Conservation (phyloP, 2,329 filamentous ascomycete species). For the Aspergillus fumigatiaffinis region DNA sequence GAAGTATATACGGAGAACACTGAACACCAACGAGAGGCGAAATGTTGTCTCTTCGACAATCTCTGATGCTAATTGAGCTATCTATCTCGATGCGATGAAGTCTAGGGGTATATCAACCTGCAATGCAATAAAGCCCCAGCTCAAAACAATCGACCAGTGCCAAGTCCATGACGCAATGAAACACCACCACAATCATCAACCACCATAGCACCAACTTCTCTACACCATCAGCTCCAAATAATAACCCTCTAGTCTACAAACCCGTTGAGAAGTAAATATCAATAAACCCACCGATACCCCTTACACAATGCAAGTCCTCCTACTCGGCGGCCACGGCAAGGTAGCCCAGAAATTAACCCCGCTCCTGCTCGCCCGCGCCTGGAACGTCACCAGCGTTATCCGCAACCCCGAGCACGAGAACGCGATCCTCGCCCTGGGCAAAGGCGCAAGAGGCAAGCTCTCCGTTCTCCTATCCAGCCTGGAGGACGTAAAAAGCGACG, state of each 20-base stretch:
- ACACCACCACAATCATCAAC: not conserved
- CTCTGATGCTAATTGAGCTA: not conserved
- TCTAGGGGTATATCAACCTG: not conserved
- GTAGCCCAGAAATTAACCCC: conserved; percentile 71
- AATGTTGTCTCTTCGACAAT: not conserved
- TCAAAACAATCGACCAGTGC: not conserved
- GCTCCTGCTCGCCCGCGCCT: conserved; percentile 67
- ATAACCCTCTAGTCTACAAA: not conserved
- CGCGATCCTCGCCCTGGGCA: conserved; percentile 59
- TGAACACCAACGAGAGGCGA: not conserved
- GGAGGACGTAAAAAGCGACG: conserved; percentile 63
- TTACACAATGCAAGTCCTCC: conserved; percentile 54
- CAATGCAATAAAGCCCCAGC: not conserved
- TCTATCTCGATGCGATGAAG: not conserved
- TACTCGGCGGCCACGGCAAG: conserved; percentile 80
- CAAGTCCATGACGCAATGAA: not conserved
- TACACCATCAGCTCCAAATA: not conserved
- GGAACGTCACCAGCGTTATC: conserved; percentile 75
- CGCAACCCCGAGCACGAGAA: conserved; percentile 65
- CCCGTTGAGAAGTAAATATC: not conserved
- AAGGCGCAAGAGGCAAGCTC: conserved; percentile 58
- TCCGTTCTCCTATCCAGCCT: conserved; percentile 67
- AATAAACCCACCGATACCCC: not conserved
- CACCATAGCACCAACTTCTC: not conserved
- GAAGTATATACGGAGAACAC: not conserved